Evolutionary conservation across 306 rosid genomes (phyloP).

Genomic region (Hippophae tibetana): DNA sequence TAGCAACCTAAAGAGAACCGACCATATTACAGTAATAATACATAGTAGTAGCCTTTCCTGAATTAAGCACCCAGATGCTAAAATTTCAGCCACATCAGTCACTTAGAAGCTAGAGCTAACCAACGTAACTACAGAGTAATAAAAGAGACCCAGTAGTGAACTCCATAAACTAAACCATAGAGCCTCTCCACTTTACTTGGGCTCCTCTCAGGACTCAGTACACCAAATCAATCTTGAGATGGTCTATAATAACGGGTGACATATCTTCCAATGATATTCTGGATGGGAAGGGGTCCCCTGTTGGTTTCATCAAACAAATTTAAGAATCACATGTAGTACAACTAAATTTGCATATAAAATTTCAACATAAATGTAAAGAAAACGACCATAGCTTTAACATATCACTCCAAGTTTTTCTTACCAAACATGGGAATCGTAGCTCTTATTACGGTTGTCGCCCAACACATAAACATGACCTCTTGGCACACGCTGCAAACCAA

Average conservation of each 20-base stretch:
- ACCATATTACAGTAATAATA: no score
- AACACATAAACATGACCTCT: conserved; percentile 71
- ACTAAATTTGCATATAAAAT: background rate
- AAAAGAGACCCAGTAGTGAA: no score
- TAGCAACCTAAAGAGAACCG: no score
- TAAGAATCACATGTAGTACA: no score
- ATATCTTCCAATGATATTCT: conserved; percentile 36
- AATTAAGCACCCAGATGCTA: no score
- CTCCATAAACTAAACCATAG: no score
- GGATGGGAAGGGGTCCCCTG: conserved; percentile 46
- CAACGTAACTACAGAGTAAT: no score
- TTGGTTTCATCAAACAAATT: background rate
- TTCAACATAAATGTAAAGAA: background rate
- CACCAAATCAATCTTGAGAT: conserved; percentile 6
- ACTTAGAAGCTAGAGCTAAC: no score
- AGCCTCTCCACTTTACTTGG: background rate
- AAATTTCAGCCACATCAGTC: no score
- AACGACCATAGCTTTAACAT: background rate
- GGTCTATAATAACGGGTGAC: conserved; percentile 38
- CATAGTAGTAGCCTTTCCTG: no score
- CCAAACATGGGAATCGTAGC: conserved; percentile 78
- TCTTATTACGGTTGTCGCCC: conserved; percentile 88
- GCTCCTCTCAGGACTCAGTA: background rate
- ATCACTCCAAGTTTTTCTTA: conserved; percentile 16
- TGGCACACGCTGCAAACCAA: conserved; percentile 63